phyloP scores from a whole-genome alignment of 805 yeast genomes.

The Priceomyces medius region DNA sequence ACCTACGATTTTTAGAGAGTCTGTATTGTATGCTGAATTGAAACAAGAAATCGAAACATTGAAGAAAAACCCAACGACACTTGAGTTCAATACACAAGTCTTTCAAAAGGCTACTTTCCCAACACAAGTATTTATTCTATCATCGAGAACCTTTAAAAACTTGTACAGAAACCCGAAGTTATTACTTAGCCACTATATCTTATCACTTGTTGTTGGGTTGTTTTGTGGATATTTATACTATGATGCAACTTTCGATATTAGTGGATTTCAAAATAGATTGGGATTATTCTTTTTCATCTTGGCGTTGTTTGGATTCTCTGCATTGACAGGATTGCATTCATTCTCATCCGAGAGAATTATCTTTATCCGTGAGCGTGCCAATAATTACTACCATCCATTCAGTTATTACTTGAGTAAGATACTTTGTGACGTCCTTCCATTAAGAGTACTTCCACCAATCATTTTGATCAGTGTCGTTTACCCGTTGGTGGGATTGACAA shows the following conservation, averaged over 20 bases:
- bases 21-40: conserved; percentile 41
- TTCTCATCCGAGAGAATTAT: conserved; percentile 87
- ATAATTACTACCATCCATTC: conserved; percentile 86
- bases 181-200: conserved; percentile 77
- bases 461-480: conserved; percentile 76
- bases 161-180: conserved; percentile 89
- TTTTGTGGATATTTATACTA: conserved; percentile 87
- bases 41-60: conserved; percentile 34
- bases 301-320: conserved; percentile 90
- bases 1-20: conserved; percentile 35
- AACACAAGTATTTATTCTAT: conserved; percentile 69
- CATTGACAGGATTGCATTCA: conserved; percentile 87
- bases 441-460: conserved; percentile 89
- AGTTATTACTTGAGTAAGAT: conserved; percentile 86
- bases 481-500: conserved; percentile 85
- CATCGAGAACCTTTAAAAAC: conserved; percentile 88
- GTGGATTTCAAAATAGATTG: conserved; percentile 94
- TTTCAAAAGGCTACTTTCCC: conserved; percentile 54
- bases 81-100: conserved; percentile 32
- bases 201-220: conserved; percentile 73
- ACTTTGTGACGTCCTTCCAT: conserved; percentile 86
- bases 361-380: conserved; percentile 89
- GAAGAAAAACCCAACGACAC: conserved; percentile 21
- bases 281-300: conserved; percentile 90
- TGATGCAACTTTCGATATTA: conserved; percentile 79